phyloP scores from a whole-genome alignment of 331 rosid genomes.

The Rhamnella rubrinervis region DNA sequence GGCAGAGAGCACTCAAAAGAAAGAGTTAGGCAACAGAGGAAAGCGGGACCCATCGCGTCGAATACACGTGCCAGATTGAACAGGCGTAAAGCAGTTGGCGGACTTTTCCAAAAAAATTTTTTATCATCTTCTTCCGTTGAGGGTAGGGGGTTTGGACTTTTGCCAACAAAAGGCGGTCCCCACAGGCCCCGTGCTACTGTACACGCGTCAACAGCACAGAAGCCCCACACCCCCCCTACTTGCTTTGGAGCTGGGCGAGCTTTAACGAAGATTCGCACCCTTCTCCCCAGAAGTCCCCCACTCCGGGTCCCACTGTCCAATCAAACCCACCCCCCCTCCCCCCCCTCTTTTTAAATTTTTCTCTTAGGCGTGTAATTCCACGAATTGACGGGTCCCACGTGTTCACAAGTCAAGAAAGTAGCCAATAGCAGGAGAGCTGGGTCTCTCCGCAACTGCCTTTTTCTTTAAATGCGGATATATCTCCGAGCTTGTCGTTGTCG shows the following conservation, averaged over 20 bases:
- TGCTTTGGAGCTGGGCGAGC: conserved; percentile 21
- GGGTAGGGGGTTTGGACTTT: conserved; percentile 41
- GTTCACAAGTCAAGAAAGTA: conserved; percentile 57
- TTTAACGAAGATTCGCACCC: conserved; percentile 56
- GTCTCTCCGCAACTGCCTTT: conserved; percentile 48
- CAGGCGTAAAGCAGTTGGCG: conserved; percentile 14
- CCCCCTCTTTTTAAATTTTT: conserved; percentile 6
- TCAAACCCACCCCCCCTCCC: conserved; percentile 15
- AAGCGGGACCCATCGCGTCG: conserved; percentile 32
- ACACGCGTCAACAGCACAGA: conserved; percentile 61
- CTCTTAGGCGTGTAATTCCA: conserved; percentile 45
- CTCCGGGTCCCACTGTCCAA: conserved; percentile 40
- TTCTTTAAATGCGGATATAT: conserved; percentile 54
- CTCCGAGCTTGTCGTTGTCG: conserved; percentile 65
- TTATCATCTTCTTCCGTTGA: neutral
- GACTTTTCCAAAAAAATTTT: neutral
- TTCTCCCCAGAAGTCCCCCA: neutral
- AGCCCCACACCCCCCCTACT: conserved; percentile 33
- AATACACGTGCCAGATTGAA: conserved; percentile 31
- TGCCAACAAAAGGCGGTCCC: conserved; percentile 22
- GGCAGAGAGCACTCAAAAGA: conserved; percentile 7
- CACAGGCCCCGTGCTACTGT: conserved; percentile 29
- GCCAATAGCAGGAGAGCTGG: conserved; percentile 55
- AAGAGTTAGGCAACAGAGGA: conserved; percentile 28
- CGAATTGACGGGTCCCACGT: conserved; percentile 70